These are phyloP conservation scores for Climacium dendroides DNA, from an alignment of 225 moss, liverwort and hornwort genomes.

Conservation along the genomic window DNA sequence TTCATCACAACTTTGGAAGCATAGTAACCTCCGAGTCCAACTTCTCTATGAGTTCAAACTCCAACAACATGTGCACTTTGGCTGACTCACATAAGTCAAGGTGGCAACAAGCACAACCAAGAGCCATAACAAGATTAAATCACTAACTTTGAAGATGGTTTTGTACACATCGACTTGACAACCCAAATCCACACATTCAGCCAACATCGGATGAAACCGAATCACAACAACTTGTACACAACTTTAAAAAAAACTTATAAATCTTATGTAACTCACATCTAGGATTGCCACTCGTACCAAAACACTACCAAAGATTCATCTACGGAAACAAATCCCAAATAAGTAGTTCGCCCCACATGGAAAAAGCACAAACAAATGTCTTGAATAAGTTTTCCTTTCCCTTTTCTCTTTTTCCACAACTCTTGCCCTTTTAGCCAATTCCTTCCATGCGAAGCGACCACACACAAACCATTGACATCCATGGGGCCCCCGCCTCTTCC, in stretches of 20 bases:
- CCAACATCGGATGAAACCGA: not conserved
- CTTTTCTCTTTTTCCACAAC: no score
- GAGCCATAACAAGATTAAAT: not conserved
- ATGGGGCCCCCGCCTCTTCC: not conserved
- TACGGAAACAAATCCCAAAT: accelerated
- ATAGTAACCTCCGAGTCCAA: accelerated
- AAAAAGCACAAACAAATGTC: not conserved
- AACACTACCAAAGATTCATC: not conserved
- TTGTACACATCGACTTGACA: accelerated
- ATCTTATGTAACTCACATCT: accelerated
- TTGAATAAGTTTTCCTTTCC: not conserved
- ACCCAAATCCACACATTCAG: accelerated
- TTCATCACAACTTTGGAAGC: not conserved
- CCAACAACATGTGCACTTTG: no score
- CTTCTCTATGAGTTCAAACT: not conserved
- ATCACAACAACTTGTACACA: accelerated
- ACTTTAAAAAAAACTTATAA: not conserved
- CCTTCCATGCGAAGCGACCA: not conserved
- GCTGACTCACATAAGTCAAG: accelerated
- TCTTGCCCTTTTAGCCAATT: accelerated
- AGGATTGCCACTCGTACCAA: accelerated
- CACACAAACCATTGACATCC: not conserved
- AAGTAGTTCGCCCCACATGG: accelerated
- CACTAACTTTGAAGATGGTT: not conserved
- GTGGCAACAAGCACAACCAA: accelerated